Percentiles rank a stretch among this genome's conserved stretches.
phyloP scores from a whole-genome alignment of 257 asterid species.

The Eustoma russellianum region DNA sequence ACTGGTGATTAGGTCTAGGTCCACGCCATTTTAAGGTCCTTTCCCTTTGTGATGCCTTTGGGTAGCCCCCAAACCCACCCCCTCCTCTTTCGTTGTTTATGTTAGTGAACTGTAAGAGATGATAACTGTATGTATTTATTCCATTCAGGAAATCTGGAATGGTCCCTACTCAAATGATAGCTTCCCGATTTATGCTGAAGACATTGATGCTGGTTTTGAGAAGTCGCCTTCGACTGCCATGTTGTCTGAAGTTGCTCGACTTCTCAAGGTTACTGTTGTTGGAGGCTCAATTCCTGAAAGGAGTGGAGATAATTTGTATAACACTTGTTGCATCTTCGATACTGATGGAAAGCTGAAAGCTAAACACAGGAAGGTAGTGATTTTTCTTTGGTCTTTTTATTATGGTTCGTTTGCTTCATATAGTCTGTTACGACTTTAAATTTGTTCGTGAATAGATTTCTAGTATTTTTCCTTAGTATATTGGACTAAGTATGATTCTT shows the following conservation, averaged over 20 bases:
- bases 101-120: background rate
- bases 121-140: background rate
- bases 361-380: conserved; percentile 83
- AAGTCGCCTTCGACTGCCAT: conserved; percentile 89
- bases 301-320: conserved; percentile 70
- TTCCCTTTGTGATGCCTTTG: too few relatives aligned
- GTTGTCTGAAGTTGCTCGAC: conserved; percentile 72
- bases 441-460: too few relatives aligned
- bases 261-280: conserved; percentile 61
- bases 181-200: conserved; percentile 93
- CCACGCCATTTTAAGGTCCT: too few relatives aligned
- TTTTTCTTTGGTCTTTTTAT: conserved; percentile 6
- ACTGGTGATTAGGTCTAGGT: too few relatives aligned
- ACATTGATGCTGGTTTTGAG: conserved; percentile 80
- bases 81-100: too few relatives aligned
- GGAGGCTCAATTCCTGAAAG: conserved; percentile 97
- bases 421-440: too few relatives aligned
- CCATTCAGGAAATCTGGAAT: conserved; percentile 85
- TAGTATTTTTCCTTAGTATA: too few relatives aligned
- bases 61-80: too few relatives aligned
- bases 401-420: conserved; percentile 2
- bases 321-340: conserved; percentile 86
- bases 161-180: conserved; percentile 92
- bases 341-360: conserved; percentile 84
- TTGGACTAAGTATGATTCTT: too few relatives aligned